Evolutionary conservation across 2,329 filamentous ascomycete species (phyloP).

Genomic region (Ramichloridium luteum): DNA sequence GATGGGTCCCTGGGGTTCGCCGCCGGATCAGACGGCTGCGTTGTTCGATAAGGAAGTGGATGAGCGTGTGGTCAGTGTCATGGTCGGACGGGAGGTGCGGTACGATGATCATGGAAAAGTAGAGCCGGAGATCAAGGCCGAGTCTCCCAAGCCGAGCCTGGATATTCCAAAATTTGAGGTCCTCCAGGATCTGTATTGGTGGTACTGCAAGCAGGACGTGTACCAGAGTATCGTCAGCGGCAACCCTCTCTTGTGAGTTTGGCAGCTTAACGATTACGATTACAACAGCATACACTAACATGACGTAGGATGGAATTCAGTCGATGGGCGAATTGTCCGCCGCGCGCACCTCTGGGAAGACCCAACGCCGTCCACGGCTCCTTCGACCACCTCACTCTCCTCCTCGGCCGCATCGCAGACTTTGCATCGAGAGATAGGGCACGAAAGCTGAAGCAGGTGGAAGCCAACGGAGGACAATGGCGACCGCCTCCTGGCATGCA

Average conservation of each 20-base stretch:
- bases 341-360: constrained; percentile 65
- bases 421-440: constrained; percentile 67
- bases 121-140: constrained; percentile 24
- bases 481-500: constrained; percentile 39
- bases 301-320: constrained; percentile 59
- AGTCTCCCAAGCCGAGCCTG: constrained; percentile 19
- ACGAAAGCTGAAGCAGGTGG: constrained; percentile 60
- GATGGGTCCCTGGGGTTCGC: constrained; percentile 1
- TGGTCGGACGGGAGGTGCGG: constrained; percentile 45
- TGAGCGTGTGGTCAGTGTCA: constrained; percentile 43
- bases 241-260: constrained; percentile 67
- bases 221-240: constrained; percentile 85
- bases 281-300: no score
- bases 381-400: constrained; percentile 73
- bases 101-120: constrained; percentile 48
- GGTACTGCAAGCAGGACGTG: constrained; percentile 87
- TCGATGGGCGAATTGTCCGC: constrained; percentile 76
- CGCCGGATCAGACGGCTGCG: constrained; percentile 15
- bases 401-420: constrained; percentile 66
- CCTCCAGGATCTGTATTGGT: constrained; percentile 83
- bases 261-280: constrained; percentile 17
- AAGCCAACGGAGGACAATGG: constrained; percentile 46
- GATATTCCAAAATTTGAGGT: constrained; percentile 74
- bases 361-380: constrained; percentile 74
- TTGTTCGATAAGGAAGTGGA: constrained; percentile 41